These are phyloP conservation scores for Calonectria crousiana DNA, from an alignment of 2,329 filamentous ascomycete species.

Conservation along the genomic window DNA sequence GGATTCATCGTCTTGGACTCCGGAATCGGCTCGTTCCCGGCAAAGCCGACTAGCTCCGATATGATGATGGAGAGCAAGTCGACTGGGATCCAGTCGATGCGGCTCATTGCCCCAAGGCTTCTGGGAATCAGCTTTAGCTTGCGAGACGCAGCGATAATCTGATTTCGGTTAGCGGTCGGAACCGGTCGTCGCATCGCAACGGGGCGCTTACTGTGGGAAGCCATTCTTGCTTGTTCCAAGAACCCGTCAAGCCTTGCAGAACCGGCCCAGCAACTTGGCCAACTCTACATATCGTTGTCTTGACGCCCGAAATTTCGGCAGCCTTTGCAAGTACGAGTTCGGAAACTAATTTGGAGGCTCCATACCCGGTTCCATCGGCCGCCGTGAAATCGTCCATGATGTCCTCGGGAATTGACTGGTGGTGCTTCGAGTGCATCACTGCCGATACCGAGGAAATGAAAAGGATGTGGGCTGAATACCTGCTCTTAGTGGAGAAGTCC, in stretches of 20 bases:
- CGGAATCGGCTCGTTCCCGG: background rate
- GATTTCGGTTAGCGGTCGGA: background rate
- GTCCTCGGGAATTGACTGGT: background rate
- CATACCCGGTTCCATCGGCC: background rate
- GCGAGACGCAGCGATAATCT: background rate
- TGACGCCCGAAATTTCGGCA: background rate
- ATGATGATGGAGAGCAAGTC: background rate
- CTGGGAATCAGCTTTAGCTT: background rate
- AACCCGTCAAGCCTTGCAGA: background rate
- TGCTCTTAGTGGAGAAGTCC: constrained; percentile 6
- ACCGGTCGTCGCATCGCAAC: background rate
- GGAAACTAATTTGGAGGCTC: constrained; percentile 4
- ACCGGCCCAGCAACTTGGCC: constrained; percentile 12
- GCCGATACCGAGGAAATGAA: background rate
- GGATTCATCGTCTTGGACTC: background rate
- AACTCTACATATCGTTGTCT: background rate
- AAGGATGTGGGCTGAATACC: background rate
- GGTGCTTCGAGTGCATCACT: background rate
- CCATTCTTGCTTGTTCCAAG: constrained; percentile 14
- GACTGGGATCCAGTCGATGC: constrained; percentile 14
- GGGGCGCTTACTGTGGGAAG: background rate
- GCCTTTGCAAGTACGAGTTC: background rate
- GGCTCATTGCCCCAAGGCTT: background rate
- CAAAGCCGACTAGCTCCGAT: background rate
- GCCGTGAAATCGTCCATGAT: background rate